Percentiles rank a stretch among this genome's conserved stretches.
phyloP scores from a whole-genome alignment of 2,329 filamentous ascomycete genomes.

The Nannizzia gypsea region DNA sequence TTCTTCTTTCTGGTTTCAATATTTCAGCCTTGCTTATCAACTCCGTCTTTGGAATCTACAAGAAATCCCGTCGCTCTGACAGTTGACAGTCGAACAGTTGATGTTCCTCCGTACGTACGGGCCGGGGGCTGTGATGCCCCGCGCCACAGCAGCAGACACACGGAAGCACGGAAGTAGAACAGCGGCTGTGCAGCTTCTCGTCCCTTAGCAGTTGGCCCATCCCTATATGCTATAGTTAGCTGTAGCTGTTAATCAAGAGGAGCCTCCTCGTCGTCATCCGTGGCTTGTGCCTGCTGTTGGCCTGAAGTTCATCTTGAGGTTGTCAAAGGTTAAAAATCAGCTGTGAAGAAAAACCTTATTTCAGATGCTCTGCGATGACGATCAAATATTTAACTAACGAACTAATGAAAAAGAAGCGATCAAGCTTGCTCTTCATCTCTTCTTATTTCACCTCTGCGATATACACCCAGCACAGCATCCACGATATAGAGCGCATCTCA shows the following conservation, averaged over 20 bases:
- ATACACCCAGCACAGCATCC: neutral
- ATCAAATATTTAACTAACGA: too few species aligned
- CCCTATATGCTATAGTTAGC: too few species aligned
- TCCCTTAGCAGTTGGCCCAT: neutral
- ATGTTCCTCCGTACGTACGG: neutral
- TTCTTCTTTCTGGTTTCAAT: neutral
- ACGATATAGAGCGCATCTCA: neutral
- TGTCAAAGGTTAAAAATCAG: conserved; percentile 4
- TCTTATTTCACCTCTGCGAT: neutral
- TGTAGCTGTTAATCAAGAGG: too few species aligned
- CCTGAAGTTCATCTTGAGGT: too few species aligned
- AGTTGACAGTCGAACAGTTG: too few species aligned
- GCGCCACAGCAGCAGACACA: neutral
- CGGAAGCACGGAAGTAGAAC: neutral
- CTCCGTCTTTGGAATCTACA: too few species aligned
- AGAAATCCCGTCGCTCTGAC: too few species aligned
- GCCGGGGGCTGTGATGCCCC: neutral
- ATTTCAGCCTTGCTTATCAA: too few species aligned
- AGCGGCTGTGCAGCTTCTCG: neutral
- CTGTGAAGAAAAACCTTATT: conserved; percentile 2
- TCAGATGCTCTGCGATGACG: neutral
- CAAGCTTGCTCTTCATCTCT: neutral
- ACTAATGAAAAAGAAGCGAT: neutral
- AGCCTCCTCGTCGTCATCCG: neutral
- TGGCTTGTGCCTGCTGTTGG: too few species aligned